Evolutionary conservation across 768 basidiomycete genomes (phyloP).

Genomic region (Panellus pusillus): DNA sequence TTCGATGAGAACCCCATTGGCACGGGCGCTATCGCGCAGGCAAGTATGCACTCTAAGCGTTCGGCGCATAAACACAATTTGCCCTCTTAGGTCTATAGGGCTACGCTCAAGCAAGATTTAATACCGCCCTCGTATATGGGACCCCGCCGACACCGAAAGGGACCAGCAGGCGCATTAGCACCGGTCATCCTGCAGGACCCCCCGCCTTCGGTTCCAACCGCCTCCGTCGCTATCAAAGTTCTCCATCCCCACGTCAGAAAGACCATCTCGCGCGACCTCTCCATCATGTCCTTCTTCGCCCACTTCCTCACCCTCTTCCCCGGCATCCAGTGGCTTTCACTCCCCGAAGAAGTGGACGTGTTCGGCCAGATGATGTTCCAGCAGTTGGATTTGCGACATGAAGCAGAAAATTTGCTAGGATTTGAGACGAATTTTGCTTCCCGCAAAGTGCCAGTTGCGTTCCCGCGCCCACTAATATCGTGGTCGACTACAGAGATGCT

Average conservation of each 20-base stretch:
- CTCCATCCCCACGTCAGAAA: slow-evolving; percentile 86
- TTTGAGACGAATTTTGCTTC: slow-evolving; percentile 88
- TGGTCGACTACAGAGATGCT: slow-evolving; percentile 84
- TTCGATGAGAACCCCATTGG: slow-evolving; percentile 89
- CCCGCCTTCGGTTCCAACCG: slow-evolving; percentile 72
- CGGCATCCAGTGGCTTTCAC: slow-evolving; percentile 94
- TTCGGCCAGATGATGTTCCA: slow-evolving; percentile 97
- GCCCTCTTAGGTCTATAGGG: slow-evolving; percentile 74
- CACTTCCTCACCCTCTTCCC: slow-evolving; percentile 74
- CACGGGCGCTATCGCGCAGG: slow-evolving; percentile 98
- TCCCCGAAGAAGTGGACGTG: slow-evolving; percentile 92
- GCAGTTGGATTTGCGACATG: slow-evolving; percentile 88
- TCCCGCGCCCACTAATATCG: slow-evolving; percentile 81
- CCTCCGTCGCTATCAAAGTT: slow-evolving; percentile 93
- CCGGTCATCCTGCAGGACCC: slow-evolving; percentile 64
- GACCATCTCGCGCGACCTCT: slow-evolving; percentile 84
- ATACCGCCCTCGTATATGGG: slow-evolving; percentile 83
- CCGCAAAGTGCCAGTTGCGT: slow-evolving; percentile 79
- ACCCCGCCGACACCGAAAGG: slow-evolving; percentile 61
- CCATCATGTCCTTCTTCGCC: slow-evolving; percentile 95
- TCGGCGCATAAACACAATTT: background rate
- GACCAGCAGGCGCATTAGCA: slow-evolving; percentile 44
- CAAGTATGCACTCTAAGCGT: slow-evolving; percentile 22
- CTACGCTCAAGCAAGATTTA: slow-evolving; percentile 78
- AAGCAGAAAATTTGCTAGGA: slow-evolving; percentile 80